These are phyloP conservation scores for Pichia phayaonensis DNA, from an alignment of 805 yeast genomes.

Conservation along the genomic window DNA sequence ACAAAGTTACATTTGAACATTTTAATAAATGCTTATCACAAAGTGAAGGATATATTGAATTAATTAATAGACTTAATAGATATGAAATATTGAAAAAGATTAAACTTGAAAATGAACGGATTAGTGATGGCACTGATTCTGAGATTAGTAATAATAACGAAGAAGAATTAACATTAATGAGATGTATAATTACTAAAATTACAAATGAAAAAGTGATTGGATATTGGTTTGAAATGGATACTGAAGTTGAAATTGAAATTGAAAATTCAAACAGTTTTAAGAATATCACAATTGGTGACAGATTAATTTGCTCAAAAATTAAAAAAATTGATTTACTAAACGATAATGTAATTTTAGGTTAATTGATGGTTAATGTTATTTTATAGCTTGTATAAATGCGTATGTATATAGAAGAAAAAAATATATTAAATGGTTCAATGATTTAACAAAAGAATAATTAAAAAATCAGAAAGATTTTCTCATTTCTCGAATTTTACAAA, in stretches of 20 bases:
- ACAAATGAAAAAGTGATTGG: conserved; percentile 25
- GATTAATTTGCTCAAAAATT: conserved; percentile 38
- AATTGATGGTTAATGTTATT: background rate
- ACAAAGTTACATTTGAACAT: conserved; percentile 6
- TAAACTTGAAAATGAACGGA: background rate
- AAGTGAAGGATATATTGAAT: conserved; percentile 17
- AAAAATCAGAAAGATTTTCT: no score
- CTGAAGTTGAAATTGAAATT: conserved; percentile 37
- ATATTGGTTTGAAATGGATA: conserved; percentile 41
- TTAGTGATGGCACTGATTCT: conserved; percentile 10
- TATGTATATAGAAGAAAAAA: background rate
- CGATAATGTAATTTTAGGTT: conserved; percentile 7
- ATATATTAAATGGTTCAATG: no score
- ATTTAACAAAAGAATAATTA: no score
- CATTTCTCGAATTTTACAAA: no score
- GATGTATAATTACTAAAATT: conserved; percentile 38
- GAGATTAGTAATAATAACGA: background rate
- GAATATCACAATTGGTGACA: conserved; percentile 33
- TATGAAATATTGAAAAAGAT: conserved; percentile 1
- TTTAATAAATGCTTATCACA: conserved; percentile 6
- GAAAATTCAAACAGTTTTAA: conserved; percentile 4
- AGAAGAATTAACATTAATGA: conserved; percentile 20
- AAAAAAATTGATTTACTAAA: conserved; percentile 32
- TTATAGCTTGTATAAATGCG: background rate
- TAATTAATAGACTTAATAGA: conserved; percentile 14